Base-by-base conservation (phyloP, 495 filamentous ascomycete species). In the Aspergillus ostianus region DNA sequence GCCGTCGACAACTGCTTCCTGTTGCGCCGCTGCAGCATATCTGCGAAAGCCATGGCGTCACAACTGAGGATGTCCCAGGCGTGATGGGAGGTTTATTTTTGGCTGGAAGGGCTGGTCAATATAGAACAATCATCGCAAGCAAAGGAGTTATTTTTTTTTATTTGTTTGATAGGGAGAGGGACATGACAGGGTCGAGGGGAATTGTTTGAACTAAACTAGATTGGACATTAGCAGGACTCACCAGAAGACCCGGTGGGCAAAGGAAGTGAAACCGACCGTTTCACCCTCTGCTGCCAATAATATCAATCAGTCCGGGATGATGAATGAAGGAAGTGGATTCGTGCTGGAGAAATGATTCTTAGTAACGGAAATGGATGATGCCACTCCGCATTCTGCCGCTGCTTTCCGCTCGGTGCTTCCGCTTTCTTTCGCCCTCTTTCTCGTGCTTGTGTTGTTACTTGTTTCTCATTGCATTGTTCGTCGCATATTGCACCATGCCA, bases 1-100 rank as follows among this genome's bases (percentile, higher is more conserved):
- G 72, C 79, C 48, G 65, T 66, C 19, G 60, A 59, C 47, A 76
- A 62, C 54, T 68, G 66, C 52, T 65, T 65, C 63, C 51, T 51
- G 59, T 77, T 71, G 57, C 64, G 61, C 44, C 64, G 67, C 61
- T 61, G 67, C 41, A 73, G 58, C 23, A 67, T 61, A 36, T 69
- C 64, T 26, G 66, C 59, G 49, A 70, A 52, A 58, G 68, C 55
- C 65, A 66, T 68, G 55, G 52, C 52, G 58, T 56, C 47, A 66
- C 49, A 61, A 18, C 50, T 30, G 13, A 15, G 15, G 36, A 13
- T 32, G 1, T 10, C 29, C 6, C 29, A 32, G 29, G 6, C 10
- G 29, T 32, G 29, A 32, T 41, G 36, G 36, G 12, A 17, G 36
- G 9, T 41, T 15, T 41, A 1, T 41, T 17, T 41, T 12, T 41